These are phyloP conservation scores for Phoenix roebelenii DNA, from an alignment of 176 grass and related monocot species.

Conservation along the genomic window DNA sequence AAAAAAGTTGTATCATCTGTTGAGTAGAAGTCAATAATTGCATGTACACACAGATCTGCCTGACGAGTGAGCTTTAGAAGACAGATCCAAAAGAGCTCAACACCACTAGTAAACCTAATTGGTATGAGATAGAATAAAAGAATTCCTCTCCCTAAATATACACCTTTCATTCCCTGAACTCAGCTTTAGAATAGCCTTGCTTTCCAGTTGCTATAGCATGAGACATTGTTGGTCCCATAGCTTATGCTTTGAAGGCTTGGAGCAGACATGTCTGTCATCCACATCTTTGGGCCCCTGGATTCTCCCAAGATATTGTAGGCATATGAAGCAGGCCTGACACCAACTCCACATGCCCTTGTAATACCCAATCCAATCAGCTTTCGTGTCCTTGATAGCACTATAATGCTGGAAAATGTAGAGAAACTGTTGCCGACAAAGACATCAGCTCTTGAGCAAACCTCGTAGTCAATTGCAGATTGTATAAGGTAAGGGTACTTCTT, in stretches of 20 bases:
- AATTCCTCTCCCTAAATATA: no score
- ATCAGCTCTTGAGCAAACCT: conserved; percentile 74
- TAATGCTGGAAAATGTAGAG: conserved; percentile 90
- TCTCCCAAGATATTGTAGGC: conserved; percentile 78
- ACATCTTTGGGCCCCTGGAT: conserved; percentile 45
- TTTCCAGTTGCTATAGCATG: conserved; percentile 43
- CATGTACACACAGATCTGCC: no score
- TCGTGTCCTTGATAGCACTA: conserved; percentile 75
- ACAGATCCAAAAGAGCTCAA: no score
- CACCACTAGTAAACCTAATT: no score
- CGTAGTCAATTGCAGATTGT: conserved; percentile 96
- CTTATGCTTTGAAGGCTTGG: conserved; percentile 62
- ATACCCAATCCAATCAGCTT: conserved; percentile 57
- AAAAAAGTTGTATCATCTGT: no score
- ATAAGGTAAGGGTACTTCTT: conserved; percentile 80
- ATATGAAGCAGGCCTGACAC: conserved; percentile 48
- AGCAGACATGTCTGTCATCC: conserved; percentile 82
- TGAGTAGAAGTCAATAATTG: no score
- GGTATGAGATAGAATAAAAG: no score
- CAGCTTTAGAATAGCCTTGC: no score
- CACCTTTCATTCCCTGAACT: no score
- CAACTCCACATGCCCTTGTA: conserved; percentile 42
- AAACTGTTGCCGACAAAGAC: conserved; percentile 94
- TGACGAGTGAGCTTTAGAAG: no score
- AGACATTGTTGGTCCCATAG: conserved; percentile 75